A percentile compares a stretch with the other conserved stretches of the same genome.
Conservation (phyloP, 768 basidiomycete genomes). For the Hygrocybe punicea region DNA sequence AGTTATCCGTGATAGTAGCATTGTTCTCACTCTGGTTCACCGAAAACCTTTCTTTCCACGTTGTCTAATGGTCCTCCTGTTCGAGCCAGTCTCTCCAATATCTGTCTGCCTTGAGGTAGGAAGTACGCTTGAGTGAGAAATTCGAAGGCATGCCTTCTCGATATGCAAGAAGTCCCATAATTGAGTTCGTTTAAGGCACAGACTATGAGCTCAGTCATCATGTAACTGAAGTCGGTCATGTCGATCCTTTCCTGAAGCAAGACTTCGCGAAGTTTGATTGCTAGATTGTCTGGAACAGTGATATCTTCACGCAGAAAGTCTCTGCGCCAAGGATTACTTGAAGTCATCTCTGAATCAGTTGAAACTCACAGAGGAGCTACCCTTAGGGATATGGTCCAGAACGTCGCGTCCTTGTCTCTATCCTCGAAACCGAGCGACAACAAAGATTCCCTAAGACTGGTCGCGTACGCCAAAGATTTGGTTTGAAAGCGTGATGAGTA, state of each 20-base stretch:
- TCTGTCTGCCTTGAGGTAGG: neutral
- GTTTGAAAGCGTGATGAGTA: neutral
- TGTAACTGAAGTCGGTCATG: neutral
- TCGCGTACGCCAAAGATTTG: neutral
- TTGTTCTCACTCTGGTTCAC: neutral
- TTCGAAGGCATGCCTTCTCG: neutral
- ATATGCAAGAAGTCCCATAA: neutral
- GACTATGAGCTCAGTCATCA: neutral
- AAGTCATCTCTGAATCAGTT: neutral
- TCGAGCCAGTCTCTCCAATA: neutral
- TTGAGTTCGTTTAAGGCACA: neutral
- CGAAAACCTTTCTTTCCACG: neutral
- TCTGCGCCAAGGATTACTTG: neutral
- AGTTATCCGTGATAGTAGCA: no score
- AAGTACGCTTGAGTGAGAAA: neutral
- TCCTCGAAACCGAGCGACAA: neutral
- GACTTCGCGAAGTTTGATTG: neutral
- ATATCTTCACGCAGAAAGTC: neutral
- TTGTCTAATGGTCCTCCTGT: neutral
- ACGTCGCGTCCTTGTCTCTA: neutral
- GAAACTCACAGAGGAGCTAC: neutral
- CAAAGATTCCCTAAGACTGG: neutral
- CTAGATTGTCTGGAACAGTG: neutral
- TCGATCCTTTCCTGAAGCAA: neutral
- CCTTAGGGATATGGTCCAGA: neutral